Evolutionary conservation across 2,329 filamentous ascomycete species (phyloP).

Genomic region (Teratosphaeria viscida): DNA sequence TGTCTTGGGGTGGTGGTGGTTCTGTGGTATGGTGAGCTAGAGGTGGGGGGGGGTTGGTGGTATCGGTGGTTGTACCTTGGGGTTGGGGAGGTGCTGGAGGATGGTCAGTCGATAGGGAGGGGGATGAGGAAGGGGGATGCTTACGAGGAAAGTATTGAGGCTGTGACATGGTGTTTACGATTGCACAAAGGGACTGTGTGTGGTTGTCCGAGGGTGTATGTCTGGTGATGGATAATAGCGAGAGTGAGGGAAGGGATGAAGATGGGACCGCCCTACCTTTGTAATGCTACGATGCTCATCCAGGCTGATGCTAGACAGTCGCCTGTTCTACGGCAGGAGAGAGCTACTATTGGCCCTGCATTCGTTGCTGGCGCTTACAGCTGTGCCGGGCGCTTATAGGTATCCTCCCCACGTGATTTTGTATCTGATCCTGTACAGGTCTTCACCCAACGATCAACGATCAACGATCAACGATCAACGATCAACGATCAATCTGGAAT

Average conservation of each 20-base stretch:
- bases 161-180: constrained; percentile 2
- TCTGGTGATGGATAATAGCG: not conserved
- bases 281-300: not conserved
- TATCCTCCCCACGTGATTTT: too few relatives aligned
- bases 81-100: constrained; percentile 11
- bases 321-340: not conserved
- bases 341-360: constrained; percentile 7
- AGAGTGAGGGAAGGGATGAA: not conserved
- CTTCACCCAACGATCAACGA: too few relatives aligned
- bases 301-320: not conserved
- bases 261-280: not conserved
- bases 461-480: too few relatives aligned
- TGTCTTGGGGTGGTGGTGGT: constrained; percentile 17
- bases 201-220: not conserved
- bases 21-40: constrained; percentile 6
- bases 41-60: not conserved
- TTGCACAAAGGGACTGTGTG: not conserved
- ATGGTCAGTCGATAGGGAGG: not conserved
- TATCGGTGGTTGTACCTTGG: constrained; percentile 5
- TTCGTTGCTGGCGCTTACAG: not conserved
- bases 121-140: not conserved
- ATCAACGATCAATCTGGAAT: too few relatives aligned
- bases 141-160: constrained; percentile 24
- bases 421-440: too few relatives aligned
- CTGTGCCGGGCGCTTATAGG: not conserved